These are phyloP conservation scores for Lactifluus pinguis DNA, from an alignment of 768 basidiomycete genomes.

Conservation along the genomic window DNA sequence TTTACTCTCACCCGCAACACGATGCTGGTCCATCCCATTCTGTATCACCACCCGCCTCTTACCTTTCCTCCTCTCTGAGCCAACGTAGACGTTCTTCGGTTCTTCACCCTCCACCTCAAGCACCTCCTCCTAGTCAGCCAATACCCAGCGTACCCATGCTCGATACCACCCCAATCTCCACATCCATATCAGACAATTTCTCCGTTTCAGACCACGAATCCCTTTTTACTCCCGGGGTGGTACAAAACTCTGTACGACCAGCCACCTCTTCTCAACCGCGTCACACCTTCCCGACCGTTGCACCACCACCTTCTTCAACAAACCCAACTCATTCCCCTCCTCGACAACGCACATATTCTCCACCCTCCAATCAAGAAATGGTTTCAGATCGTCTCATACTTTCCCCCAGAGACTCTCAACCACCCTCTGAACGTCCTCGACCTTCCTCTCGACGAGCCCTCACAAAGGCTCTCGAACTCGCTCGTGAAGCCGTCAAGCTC, in stretches of 20 bases:
- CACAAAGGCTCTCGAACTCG: conserved; percentile 78
- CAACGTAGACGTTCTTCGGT: conserved; percentile 65
- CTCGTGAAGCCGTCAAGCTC: conserved; percentile 81
- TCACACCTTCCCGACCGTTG: conserved; percentile 24
- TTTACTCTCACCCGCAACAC: conserved; percentile 21
- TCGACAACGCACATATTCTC: conserved; percentile 30
- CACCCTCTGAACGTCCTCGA: conserved; percentile 43
- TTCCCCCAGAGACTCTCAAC: conserved; percentile 32
- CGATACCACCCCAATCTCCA: conserved; percentile 24
- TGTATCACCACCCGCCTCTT: conserved; percentile 25
- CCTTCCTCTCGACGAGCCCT: conserved; percentile 81
- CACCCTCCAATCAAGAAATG: conserved; percentile 30
- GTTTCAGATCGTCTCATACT: conserved; percentile 37
- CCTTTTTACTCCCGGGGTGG: conserved; percentile 17
- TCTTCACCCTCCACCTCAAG: conserved; percentile 53
- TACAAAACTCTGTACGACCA: conserved; percentile 27
- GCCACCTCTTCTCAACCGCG: conserved; percentile 37
- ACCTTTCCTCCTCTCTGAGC: conserved; percentile 22
- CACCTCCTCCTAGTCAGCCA: conserved; percentile 64
- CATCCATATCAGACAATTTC: conserved; percentile 22
- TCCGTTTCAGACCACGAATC: conserved; percentile 20
- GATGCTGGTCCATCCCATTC: conserved; percentile 25
- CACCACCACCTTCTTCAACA: conserved; percentile 31
- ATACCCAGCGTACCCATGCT: conserved; percentile 56
- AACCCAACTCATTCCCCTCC: conserved; percentile 52